Base-by-base conservation (phyloP, 306 rosid species). In the Acacia melanoxylon region DNA sequence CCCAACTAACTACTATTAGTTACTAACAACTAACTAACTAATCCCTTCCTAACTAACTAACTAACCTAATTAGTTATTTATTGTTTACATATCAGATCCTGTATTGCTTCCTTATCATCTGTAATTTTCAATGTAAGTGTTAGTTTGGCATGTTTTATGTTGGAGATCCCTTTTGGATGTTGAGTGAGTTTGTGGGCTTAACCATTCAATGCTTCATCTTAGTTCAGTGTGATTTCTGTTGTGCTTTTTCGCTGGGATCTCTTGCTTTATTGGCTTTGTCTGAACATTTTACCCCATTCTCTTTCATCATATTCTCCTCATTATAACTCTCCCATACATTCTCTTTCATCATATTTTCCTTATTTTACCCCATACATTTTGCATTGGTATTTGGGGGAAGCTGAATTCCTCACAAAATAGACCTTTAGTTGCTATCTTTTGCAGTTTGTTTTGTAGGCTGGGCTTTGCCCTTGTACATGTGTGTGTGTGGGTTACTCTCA, bases 141-240 rank as follows among this genome's bases (percentile, higher is more conserved):
- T 17, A 17, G 58, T 51, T 17, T 51, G 51, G 20, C 12, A 46
- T 44, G 46, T 78, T 24, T 22, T 54, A 8, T 58, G 29, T 41
- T 46, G 67, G 68, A 58, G 44, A 72, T 51, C 77, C 74, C 24
- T 68, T 73, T 66, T 82, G 52, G 63, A 72, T 79, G 45, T 73
- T 77, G 73, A 33, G 41, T 72, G 24, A 24, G 77, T 77, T 31
- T 41, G 73, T 37, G 61, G 42, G 12, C 49, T 62, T 37, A 68
- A 40, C 49, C 49, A 40, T 37, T 71, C 31, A 72, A 49, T 65
- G 63, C 17, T 80, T 66, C 44, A 24, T 74, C 70, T 29, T 7
- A 49, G 33, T 3, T 7, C 51, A 49, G 46, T n/a, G 40, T 13
- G 22, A 69, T n/a, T n/a, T 41, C 41, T 41, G 27, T 41, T 69